phyloP scores from a whole-genome alignment of 2,329 filamentous ascomycete genomes.

The Chaetomiaceae sp. region DNA sequence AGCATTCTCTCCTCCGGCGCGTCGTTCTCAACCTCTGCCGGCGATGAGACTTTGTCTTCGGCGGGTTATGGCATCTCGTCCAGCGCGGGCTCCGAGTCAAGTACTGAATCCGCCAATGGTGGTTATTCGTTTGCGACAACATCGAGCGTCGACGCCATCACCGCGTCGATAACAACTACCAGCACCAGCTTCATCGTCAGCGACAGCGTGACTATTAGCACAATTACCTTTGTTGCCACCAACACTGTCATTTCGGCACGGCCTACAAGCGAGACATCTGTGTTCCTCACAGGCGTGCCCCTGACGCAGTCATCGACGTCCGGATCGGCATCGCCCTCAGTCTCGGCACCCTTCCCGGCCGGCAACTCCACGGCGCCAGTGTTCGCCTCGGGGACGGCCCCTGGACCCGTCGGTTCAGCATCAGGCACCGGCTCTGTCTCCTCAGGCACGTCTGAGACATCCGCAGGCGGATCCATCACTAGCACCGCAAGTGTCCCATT shows the following conservation, averaged over 20 bases:
- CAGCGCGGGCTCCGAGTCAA: slow-evolving; percentile 3
- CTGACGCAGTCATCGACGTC: background rate
- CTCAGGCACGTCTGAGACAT: no score
- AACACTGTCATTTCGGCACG: background rate
- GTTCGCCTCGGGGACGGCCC: background rate
- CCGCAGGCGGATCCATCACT: background rate
- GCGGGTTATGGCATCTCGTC: slow-evolving; percentile 12
- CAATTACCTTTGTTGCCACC: background rate
- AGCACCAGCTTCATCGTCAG: background rate
- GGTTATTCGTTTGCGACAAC: slow-evolving; percentile 9
- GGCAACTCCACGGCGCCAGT: background rate
- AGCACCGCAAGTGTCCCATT: slow-evolving; percentile 10
- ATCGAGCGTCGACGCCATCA: slow-evolving; percentile 10
- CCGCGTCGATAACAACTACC: background rate
- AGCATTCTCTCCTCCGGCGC: slow-evolving; percentile 1
- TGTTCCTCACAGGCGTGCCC: background rate
- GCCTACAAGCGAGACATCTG: background rate
- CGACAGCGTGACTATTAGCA: background rate
- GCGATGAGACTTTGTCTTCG: slow-evolving; percentile 9
- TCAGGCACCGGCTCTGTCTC: no score
- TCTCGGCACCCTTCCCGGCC: background rate
- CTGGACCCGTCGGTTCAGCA: background rate
- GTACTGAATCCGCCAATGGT: background rate
- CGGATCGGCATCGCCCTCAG: background rate
- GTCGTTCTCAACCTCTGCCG: background rate